phyloP scores from a whole-genome alignment of 2,329 filamentous ascomycete species.

The Penicillium rolfsii region DNA sequence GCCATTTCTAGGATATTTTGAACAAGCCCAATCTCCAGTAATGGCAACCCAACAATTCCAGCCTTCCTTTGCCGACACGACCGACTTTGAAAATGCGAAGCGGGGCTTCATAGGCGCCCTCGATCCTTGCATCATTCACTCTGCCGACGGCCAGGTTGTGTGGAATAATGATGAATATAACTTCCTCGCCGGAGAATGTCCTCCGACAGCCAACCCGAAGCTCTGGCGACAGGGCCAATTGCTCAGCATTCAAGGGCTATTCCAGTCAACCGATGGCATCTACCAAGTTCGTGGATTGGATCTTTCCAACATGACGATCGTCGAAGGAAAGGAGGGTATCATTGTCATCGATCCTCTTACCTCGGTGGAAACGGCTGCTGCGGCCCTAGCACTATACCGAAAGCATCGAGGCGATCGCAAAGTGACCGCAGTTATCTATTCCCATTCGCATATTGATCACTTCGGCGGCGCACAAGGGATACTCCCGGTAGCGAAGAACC shows the following conservation, averaged over 20 bases:
- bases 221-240: constrained; percentile 45
- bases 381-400: constrained; percentile 42
- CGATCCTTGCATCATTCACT: constrained; percentile 23
- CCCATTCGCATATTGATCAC: constrained; percentile 49
- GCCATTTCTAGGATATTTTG: not conserved
- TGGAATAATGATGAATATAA: constrained; percentile 40
- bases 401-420: constrained; percentile 20
- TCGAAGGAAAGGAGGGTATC: constrained; percentile 42
- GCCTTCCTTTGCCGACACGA: constrained; percentile 9
- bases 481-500: not conserved
- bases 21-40: not conserved
- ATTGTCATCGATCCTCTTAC: constrained; percentile 48
- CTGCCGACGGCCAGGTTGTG: constrained; percentile 14
- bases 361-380: constrained; percentile 41
- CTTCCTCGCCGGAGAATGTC: constrained; percentile 33
- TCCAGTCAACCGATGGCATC: constrained; percentile 38
- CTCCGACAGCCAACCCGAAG: constrained; percentile 35
- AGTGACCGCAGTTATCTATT: constrained; percentile 46
- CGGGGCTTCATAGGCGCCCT: constrained; percentile 27
- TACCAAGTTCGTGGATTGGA: constrained; percentile 50
- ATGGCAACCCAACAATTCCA: constrained; percentile 1
- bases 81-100: constrained; percentile 11
- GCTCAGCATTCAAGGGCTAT: constrained; percentile 40
- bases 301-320: constrained; percentile 48
- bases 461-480: constrained; percentile 35